Evolutionary conservation across 257 asterid genomes (phyloP).

Genomic region (Gentiana macrophylla): DNA sequence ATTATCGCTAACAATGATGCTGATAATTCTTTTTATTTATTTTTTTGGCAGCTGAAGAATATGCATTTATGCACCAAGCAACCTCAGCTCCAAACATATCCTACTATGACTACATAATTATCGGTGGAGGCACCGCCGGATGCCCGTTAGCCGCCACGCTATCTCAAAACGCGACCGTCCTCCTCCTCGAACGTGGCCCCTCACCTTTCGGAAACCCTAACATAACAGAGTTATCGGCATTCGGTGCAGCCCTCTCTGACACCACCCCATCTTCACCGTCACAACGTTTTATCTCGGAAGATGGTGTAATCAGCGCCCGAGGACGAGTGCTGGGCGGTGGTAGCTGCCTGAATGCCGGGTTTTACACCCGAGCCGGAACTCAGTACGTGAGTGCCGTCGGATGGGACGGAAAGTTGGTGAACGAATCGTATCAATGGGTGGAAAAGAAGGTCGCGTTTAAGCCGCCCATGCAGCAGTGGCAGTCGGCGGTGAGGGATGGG

Average conservation of each 20-base stretch:
- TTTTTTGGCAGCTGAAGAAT: slow-evolving; percentile 30
- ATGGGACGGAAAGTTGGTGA: slow-evolving; percentile 45
- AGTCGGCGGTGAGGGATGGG: slow-evolving; percentile 58
- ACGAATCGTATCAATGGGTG: slow-evolving; percentile 62
- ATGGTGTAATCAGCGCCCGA: slow-evolving; percentile 60
- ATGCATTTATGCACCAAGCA: slow-evolving; percentile 50
- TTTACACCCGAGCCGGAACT: slow-evolving; percentile 51
- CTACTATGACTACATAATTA: slow-evolving; percentile 57
- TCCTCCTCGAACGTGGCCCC: slow-evolving; percentile 76
- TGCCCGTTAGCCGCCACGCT: slow-evolving; percentile 87
- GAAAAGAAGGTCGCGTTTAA: slow-evolving; percentile 55
- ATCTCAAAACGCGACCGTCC: slow-evolving; percentile 45
- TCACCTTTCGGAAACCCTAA: slow-evolving; percentile 61
- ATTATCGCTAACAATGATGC: no score
- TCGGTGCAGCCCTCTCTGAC: slow-evolving; percentile 55
- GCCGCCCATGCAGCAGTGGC: slow-evolving; percentile 60
- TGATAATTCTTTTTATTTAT: background rate
- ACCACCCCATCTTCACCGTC: slow-evolving; percentile 52
- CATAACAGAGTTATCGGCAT: slow-evolving; percentile 43
- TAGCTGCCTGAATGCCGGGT: slow-evolving; percentile 67
- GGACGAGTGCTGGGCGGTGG: slow-evolving; percentile 70
- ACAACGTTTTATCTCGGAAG: slow-evolving; percentile 70
- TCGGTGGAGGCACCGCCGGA: slow-evolving; percentile 84
- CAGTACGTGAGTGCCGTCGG: slow-evolving; percentile 27
- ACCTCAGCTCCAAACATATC: slow-evolving; percentile 46